Evolutionary conservation across 2,329 filamentous ascomycete genomes (phyloP).

Genomic region (Claviceps capensis): DNA sequence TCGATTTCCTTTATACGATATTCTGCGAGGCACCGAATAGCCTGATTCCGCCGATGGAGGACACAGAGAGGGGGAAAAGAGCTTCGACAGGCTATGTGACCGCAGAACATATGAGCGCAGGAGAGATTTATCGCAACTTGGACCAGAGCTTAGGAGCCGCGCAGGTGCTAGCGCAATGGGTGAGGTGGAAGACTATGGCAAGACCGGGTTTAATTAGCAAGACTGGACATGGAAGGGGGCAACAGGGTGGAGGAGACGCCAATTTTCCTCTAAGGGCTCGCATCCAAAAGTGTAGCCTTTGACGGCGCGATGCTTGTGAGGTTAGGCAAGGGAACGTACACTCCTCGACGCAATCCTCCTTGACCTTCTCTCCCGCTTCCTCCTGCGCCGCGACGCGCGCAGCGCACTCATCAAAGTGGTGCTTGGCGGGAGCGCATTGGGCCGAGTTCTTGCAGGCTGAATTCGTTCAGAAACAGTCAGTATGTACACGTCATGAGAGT

Average conservation of each 20-base stretch:
- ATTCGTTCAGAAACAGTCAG: conserved; percentile 15
- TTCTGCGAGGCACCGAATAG: too few relatives aligned
- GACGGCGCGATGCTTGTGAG: not conserved
- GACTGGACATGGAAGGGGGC: not conserved
- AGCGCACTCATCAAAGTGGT: conserved; percentile 97
- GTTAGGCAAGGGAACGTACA: conserved; percentile 50
- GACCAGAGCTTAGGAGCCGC: conserved; percentile 94
- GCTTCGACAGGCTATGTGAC: not conserved
- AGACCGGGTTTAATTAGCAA: conserved; percentile 38
- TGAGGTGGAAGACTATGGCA: conserved; percentile 62
- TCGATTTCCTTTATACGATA: not conserved
- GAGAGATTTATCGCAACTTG: conserved; percentile 63
- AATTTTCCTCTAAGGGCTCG: not conserved
- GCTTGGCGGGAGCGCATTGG: conserved; percentile 77
- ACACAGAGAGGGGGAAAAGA: not conserved
- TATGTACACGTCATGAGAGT: not conserved
- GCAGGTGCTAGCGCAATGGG: conserved; percentile 86
- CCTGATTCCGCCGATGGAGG: not conserved
- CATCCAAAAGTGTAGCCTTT: not conserved
- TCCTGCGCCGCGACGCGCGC: conserved; percentile 64
- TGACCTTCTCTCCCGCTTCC: conserved; percentile 54
- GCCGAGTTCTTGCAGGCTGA: conserved; percentile 80
- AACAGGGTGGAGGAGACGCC: not conserved
- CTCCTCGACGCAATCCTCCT: conserved; percentile 98
- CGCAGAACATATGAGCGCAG: not conserved